Evolutionary conservation across 2,329 filamentous ascomycete genomes (phyloP).

Genomic region (Aspergillus pseudotamarii): DNA sequence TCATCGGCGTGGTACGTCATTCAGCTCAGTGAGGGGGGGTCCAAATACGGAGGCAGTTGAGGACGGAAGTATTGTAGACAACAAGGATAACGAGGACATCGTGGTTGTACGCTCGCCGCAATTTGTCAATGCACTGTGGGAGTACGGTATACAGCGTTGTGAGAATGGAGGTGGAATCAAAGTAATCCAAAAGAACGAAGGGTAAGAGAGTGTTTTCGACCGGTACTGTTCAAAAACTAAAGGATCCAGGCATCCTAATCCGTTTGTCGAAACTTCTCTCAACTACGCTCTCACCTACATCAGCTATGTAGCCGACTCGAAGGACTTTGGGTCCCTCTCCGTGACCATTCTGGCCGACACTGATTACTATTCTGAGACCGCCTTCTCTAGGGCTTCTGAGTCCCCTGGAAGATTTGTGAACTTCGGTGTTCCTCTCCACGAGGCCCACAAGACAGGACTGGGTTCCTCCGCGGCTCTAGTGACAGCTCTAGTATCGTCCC

Average conservation of each 20-base stretch:
- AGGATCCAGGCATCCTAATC: conserved; percentile 62
- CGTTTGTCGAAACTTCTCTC: conserved; percentile 90
- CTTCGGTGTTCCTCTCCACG: conserved; percentile 73
- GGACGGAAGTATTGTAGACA: conserved; percentile 44
- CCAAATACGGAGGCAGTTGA: conserved; percentile 13
- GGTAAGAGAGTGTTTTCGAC: conserved; percentile 29
- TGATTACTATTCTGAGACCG: conserved; percentile 87
- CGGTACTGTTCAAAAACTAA: conserved; percentile 2
- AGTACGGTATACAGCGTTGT: conserved; percentile 75
- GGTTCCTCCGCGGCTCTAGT: conserved; percentile 94
- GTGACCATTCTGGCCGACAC: conserved; percentile 92
- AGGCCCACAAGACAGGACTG: conserved; percentile 92
- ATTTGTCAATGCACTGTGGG: conserved; percentile 84
- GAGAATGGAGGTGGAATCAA: conserved; percentile 76
- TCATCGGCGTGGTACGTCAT: conserved; percentile 21
- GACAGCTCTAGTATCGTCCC: conserved; percentile 71
- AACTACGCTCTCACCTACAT: conserved; percentile 85
- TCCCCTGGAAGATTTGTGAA: conserved; percentile 65
- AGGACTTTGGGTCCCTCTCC: conserved; percentile 66
- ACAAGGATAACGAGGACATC: conserved; percentile 65
- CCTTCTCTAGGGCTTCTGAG: conserved; percentile 40
- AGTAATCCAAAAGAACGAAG: conserved; percentile 65
- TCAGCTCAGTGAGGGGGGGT: conserved; percentile 20
- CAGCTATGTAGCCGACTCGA: conserved; percentile 50
- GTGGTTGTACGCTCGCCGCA: conserved; percentile 91